Conservation (phyloP, 202 grass and related monocot species). For the Eragrostis tef region DNA sequence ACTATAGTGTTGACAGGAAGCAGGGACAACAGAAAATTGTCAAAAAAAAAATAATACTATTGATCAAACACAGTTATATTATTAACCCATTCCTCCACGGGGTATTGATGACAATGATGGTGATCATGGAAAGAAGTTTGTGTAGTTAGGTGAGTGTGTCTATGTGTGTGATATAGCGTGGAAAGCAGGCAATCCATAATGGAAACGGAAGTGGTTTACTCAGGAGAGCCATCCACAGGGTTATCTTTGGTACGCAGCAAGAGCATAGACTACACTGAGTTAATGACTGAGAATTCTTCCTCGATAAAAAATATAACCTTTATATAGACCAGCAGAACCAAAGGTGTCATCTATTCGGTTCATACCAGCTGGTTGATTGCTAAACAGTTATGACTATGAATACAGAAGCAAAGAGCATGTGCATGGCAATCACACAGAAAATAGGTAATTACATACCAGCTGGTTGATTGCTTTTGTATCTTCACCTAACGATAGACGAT, state of each 20-base stretch:
- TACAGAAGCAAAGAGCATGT: not conserved
- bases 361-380: too few relatives aligned
- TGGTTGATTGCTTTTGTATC: slow-evolving; percentile 99
- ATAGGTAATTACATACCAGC: slow-evolving; percentile 57
- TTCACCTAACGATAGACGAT: slow-evolving; percentile 87
- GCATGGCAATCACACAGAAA: slow-evolving; percentile 29
- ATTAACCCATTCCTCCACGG: not conserved
- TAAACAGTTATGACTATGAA: too few relatives aligned
- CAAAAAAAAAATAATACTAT: not conserved
- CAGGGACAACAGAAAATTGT: not conserved
- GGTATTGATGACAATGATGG: slow-evolving; percentile 5
- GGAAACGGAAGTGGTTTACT: not conserved
- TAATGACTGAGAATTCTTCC: not conserved
- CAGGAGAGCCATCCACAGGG: not conserved
- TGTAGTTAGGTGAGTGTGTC: slow-evolving; percentile 3
- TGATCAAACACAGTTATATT: not conserved
- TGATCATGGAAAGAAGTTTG: slow-evolving; percentile 29
- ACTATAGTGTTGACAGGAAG: slow-evolving; percentile 16
- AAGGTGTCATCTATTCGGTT: slow-evolving; percentile 6
- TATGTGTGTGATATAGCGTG: not conserved
- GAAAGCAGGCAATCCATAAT: slow-evolving; percentile 6
- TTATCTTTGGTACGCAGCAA: slow-evolving; percentile 4
- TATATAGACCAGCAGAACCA: slow-evolving; percentile 16
- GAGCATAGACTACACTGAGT: slow-evolving; percentile 29
- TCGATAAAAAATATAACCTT: slow-evolving; percentile 28